A percentile compares a stretch with the other conserved stretches of the same genome.
These are phyloP conservation scores for Paramecium octaurelia DNA, from an alignment of 73 alveolate species.

Conservation along the genomic window DNA sequence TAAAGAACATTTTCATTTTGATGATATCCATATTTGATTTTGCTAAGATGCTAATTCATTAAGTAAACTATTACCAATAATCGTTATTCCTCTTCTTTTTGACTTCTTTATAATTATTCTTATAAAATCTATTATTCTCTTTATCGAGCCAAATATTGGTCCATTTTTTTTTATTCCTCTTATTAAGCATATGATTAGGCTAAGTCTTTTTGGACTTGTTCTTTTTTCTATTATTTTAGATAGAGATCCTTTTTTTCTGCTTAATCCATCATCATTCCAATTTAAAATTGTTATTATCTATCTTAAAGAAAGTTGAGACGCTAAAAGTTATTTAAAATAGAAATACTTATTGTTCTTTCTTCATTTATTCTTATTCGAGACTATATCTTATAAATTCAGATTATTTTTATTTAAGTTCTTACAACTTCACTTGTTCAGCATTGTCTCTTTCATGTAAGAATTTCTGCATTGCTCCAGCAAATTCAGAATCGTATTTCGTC, in stretches of 20 bases:
- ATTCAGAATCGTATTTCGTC: not conserved
- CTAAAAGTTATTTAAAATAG: not conserved
- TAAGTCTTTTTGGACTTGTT: not conserved
- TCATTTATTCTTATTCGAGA: not conserved
- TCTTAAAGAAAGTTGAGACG: not conserved
- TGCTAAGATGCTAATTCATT: not conserved
- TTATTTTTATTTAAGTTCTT: not conserved
- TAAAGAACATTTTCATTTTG: not conserved
- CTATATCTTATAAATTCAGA: not conserved
- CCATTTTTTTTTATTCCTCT: not conserved
- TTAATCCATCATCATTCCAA: not conserved
- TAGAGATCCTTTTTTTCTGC: slow-evolving; percentile 14
- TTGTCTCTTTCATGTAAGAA: not conserved
- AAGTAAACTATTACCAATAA: not conserved
- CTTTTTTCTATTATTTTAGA: not conserved
- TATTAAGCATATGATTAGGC: not conserved
- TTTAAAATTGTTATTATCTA: not conserved
- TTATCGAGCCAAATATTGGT: not conserved
- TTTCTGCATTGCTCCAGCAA: not conserved
- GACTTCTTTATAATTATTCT: not conserved
- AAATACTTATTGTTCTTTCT: not conserved
- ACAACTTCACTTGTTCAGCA: not conserved
- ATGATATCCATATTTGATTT: slow-evolving; percentile 14
- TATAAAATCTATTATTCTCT: not conserved
- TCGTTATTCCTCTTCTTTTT: not conserved